Evolutionary conservation across 441 rosid species (phyloP).

Genomic region (Jatropha multifida): DNA sequence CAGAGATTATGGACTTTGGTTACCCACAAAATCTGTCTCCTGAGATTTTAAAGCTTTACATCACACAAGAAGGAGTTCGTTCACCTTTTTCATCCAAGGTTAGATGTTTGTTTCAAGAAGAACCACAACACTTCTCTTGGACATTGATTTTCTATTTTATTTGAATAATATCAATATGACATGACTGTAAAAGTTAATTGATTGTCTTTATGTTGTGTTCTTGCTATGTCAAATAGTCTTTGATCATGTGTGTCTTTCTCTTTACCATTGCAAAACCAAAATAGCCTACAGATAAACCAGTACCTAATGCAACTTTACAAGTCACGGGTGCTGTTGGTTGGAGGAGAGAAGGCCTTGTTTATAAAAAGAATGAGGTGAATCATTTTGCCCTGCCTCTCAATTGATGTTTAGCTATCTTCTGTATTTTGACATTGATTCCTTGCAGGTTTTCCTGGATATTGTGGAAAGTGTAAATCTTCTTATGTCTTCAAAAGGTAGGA

Average conservation of each 20-base stretch:
- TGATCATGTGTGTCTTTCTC: slow-evolving; percentile 7
- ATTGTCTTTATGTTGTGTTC: slow-evolving; percentile 5
- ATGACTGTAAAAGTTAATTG: background rate
- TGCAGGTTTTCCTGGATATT: slow-evolving; percentile 93
- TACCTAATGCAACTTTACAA: slow-evolving; percentile 98
- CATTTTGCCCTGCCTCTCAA: slow-evolving; percentile 7
- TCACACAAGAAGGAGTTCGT: slow-evolving; percentile 98
- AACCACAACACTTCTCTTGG: slow-evolving; percentile 1
- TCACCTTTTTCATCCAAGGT: slow-evolving; percentile 99
- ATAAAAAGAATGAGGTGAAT: slow-evolving; percentile 94
- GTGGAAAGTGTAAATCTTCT: slow-evolving; percentile 98
- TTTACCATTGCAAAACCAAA: slow-evolving; percentile 20
- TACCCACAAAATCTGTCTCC: slow-evolving; percentile 98
- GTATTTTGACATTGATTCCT: slow-evolving; percentile 20
- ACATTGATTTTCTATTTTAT: background rate
- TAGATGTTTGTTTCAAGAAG: slow-evolving; percentile 18
- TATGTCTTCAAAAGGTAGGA: slow-evolving; percentile 93
- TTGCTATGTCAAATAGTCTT: slow-evolving; percentile 6
- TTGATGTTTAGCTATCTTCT: slow-evolving; percentile 13
- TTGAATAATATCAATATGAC: background rate
- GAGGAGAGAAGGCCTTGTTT: slow-evolving; percentile 97
- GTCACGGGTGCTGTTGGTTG: slow-evolving; percentile 99
- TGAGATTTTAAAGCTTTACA: slow-evolving; percentile 94
- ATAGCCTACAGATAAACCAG: slow-evolving; percentile 87
- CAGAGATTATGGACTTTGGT: slow-evolving; percentile 99